Evolutionary conservation across 148 eudicot species (phyloP), one percentile per base, ranked within the genome.

Genomic region (Chenopodium suecicum): DNA sequence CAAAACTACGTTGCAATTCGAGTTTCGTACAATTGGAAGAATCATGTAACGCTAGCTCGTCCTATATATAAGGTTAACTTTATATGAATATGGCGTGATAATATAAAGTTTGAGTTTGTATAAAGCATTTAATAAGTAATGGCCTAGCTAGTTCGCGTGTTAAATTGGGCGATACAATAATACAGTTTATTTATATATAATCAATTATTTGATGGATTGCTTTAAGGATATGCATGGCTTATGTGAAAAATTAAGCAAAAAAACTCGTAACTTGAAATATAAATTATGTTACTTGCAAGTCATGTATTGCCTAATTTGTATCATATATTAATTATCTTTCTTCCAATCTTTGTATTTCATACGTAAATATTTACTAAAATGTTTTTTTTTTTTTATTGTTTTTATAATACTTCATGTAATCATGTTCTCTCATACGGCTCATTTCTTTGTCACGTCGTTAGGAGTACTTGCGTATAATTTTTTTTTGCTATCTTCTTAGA

Each of bases 211-310:
- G 17, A n/a, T 7, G 69, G 16, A 1, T 69, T 69, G 46, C 73
- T 17, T 69, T 32, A 69, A 69, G 29, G 44, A 46, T 6, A 56
- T 56, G 62, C 62, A 48, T 47, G 76, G 76, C 32, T 11, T 47
- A 12, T 73, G 11, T 12, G 14, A 46, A 67, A 5, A 76, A n/a
- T 48, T 23, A 78, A 70, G 84, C 70, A 48, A 82, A 60, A 10
- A 9, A 52, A 27, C 11, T 25, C 66, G 67, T 71, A 66, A 47
- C 60, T 82, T 62, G 9, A 44, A 37, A 65, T 70, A 23, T 58
- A 17, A 58, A 22, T 48, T 47, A 47, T 78, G 84, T 78, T 82
- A 8, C 84, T 63, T 82, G 76, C 77, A 78, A 82, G 84, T 46
- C 17, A 78, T 82, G n/a, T 46, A 37, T 47, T 46, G 56, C 22